Evolutionary conservation across 208 protist genomes (phyloP), one percentile per base, ranked within the genome.

Genomic region (Crithidia thermophila): DNA sequence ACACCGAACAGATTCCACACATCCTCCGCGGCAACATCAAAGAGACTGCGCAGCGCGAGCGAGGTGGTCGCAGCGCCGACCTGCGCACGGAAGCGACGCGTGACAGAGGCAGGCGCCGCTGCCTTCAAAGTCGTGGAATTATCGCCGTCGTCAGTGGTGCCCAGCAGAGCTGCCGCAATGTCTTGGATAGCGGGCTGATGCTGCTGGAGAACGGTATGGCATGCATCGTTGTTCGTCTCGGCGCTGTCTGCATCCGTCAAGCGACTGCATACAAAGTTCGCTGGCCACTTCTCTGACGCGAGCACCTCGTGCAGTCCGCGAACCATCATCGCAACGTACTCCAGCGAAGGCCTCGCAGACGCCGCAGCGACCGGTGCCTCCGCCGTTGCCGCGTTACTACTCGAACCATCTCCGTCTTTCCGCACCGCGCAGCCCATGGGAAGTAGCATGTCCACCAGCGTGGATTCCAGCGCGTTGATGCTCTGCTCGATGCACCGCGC

Each of bases 361-460:
- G 36, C 36, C n/a, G 33, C 4, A 30, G 3, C 5, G 42, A 30
- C 28, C 45, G 33, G 0, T 18, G 16, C 20, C 57, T 47, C 14
- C 45, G 53, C 18, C 21, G 21, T 27, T 55, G 20, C 20, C 10
- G 20, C 14, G 16, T 23, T 23, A 21, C 34, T 28, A 20, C 50
- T 16, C 5, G 8, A 2, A 18, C n/a, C 30, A 23, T 9, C 56
- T 16, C 13, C 23, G 37, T 4, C 8, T 7, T 14, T 13, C 20
- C 0, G 18, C 11, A 7, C 21, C 33, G n/a, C 31, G 23, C 37
- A 37, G 18, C 53, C 50, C 18, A 56, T 14, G 34, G 25, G 37
- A 20, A 85, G 67, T 2, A 82, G n/a, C 58, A 85, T 82, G 34
- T 75, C 53, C 33, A 82, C 25, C 16, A 85, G 31, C 11, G 75